These are phyloP conservation scores for Epichloe scottii DNA, from an alignment of 2,329 filamentous ascomycete genomes.

Conservation along the genomic window DNA sequence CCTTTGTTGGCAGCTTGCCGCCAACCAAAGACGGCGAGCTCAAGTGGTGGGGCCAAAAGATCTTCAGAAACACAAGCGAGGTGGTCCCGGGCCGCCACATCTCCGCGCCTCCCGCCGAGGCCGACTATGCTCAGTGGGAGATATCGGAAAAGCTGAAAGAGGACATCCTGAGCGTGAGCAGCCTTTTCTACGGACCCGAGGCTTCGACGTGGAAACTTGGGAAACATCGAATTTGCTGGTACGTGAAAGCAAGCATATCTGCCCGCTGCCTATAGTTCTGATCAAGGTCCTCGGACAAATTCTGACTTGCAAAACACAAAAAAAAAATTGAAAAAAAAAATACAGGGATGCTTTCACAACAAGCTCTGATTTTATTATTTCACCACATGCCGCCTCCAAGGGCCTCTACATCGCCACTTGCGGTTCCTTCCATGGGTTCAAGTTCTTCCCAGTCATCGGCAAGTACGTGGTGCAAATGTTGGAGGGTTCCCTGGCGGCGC, in stretches of 20 bases:
- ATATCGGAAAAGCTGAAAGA: slow-evolving; percentile 41
- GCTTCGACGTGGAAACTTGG: slow-evolving; percentile 44
- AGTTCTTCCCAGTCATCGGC: slow-evolving; percentile 54
- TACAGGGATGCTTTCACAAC: slow-evolving; percentile 52
- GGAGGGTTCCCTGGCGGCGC: slow-evolving; percentile 29
- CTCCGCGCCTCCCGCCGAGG: slow-evolving; percentile 41
- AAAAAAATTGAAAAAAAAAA: not conserved
- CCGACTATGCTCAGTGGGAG: slow-evolving; percentile 52
- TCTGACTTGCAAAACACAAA: not conserved
- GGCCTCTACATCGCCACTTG: slow-evolving; percentile 51
- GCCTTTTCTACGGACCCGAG: slow-evolving; percentile 46
- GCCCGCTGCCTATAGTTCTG: no score
- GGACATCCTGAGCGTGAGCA: slow-evolving; percentile 44
- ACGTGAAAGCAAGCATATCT: slow-evolving; percentile 17
- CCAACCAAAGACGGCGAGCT: slow-evolving; percentile 36
- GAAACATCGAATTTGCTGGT: slow-evolving; percentile 57
- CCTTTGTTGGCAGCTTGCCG: slow-evolving; percentile 45
- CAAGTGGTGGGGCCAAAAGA: slow-evolving; percentile 51
- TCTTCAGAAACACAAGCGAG: slow-evolving; percentile 43
- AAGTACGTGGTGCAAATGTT: slow-evolving; percentile 48
- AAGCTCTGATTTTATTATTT: slow-evolving; percentile 49
- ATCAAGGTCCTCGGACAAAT: no score
- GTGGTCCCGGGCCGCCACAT: slow-evolving; percentile 39
- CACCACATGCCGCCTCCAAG: slow-evolving; percentile 35
- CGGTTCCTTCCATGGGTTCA: slow-evolving; percentile 56